Conservation (phyloP, 805 yeast species). For the Citeromyces matritensis region DNA sequence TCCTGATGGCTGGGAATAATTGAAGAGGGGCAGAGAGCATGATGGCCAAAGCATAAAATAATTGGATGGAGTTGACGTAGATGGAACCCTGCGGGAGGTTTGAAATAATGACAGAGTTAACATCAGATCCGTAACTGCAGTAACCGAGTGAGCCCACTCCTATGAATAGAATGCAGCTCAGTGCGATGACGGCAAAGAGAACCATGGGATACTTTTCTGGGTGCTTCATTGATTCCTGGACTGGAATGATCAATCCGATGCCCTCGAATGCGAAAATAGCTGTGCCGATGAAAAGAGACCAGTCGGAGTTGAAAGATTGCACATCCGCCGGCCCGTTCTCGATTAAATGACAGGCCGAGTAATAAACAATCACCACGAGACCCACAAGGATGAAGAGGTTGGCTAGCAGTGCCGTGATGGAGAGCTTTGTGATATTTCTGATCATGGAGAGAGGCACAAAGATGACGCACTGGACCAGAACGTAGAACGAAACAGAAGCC, state of each 20-base stretch:
- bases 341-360: conserved; percentile 29
- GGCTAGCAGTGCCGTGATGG: conserved; percentile 58
- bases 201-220: conserved; percentile 64
- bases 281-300: conserved; percentile 68
- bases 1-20: conserved; percentile 63
- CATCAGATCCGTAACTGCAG: conserved; percentile 46
- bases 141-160: conserved; percentile 57
- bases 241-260: conserved; percentile 68
- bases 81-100: conserved; percentile 59
- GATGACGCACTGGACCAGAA: conserved; percentile 37
- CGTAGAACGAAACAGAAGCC: conserved; percentile 26
- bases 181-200: conserved; percentile 39
- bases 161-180: conserved; percentile 49
- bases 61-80: conserved; percentile 47
- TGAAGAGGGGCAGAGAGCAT: conserved; percentile 72
- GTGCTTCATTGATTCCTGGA: conserved; percentile 66
- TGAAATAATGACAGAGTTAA: conserved; percentile 54
- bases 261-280: conserved; percentile 87
- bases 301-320: conserved; percentile 35
- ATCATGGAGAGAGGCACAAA: conserved; percentile 58
- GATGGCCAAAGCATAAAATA: conserved; percentile 62
- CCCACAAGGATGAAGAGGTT: conserved; percentile 58
- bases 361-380: conserved; percentile 45
- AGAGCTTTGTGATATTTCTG: conserved; percentile 63
- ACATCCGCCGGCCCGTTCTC: conserved; percentile 31